Conservation (phyloP, 495 filamentous ascomycete genomes). For the Aspergillus steynii region DNA sequence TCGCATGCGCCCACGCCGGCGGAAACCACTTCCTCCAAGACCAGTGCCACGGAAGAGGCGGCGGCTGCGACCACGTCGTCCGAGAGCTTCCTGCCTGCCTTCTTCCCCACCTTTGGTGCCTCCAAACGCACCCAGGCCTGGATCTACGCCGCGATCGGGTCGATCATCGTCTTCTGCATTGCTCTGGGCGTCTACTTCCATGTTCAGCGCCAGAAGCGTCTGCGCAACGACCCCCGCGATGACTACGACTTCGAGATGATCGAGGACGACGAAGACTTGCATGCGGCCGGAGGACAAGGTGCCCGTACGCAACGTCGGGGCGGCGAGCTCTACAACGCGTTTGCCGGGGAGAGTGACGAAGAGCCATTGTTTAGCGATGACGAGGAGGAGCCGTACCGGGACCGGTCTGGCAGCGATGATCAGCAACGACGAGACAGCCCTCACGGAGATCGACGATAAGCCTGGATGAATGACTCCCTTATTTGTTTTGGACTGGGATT, state of each 20-base stretch:
- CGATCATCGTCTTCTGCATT: slow-evolving; percentile 83
- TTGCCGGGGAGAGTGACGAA: slow-evolving; percentile 79
- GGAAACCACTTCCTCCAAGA: slow-evolving; percentile 27
- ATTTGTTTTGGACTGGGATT: slow-evolving; percentile 13
- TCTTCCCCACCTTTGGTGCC: slow-evolving; percentile 93
- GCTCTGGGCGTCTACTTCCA: slow-evolving; percentile 79
- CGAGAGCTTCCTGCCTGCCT: slow-evolving; percentile 75
- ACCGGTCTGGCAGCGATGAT: slow-evolving; percentile 29
- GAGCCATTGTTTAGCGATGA: slow-evolving; percentile 59
- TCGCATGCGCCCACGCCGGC: not conserved
- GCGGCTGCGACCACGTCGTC: slow-evolving; percentile 38
- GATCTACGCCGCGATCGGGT: slow-evolving; percentile 84
- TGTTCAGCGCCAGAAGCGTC: slow-evolving; percentile 72
- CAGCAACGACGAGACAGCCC: slow-evolving; percentile 21
- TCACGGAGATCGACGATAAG: slow-evolving; percentile 26
- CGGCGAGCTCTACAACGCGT: slow-evolving; percentile 90
- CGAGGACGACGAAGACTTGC: slow-evolving; percentile 75
- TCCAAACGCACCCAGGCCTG: slow-evolving; percentile 87
- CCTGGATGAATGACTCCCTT: slow-evolving; percentile 15
- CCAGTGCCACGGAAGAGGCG: slow-evolving; percentile 42
- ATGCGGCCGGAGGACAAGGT: slow-evolving; percentile 43
- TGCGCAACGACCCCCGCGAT: slow-evolving; percentile 72
- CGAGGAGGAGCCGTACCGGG: slow-evolving; percentile 48
- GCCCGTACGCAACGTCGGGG: slow-evolving; percentile 57
- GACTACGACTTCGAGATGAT: slow-evolving; percentile 96